Percentiles rank a stretch among this genome's conserved stretches.
These are phyloP conservation scores for Hyparrhenia diplandra DNA, from an alignment of 176 grass and related monocot species.

Conservation along the genomic window DNA sequence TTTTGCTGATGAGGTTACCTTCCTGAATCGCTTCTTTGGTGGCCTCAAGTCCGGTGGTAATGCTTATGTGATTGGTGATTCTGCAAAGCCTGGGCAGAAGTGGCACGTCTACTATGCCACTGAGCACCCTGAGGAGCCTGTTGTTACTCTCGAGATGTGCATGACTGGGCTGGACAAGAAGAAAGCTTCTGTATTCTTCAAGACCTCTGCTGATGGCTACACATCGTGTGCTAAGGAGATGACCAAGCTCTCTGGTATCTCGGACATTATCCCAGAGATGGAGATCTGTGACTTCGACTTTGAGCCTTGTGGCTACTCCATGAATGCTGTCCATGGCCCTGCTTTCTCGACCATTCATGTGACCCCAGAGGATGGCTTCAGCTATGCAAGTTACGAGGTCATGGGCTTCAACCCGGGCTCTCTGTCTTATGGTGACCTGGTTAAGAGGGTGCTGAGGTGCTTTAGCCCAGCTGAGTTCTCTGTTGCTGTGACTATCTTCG, in stretches of 20 bases:
- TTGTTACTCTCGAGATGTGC: constrained; percentile 54
- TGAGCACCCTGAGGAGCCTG: constrained; percentile 29
- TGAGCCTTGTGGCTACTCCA: constrained; percentile 55
- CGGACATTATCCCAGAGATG: constrained; percentile 46
- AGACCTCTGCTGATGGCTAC: constrained; percentile 38
- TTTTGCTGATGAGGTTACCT: constrained; percentile 45
- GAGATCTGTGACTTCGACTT: constrained; percentile 52
- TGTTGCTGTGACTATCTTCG: constrained; percentile 43
- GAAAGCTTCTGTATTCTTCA: constrained; percentile 49
- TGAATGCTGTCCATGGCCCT: constrained; percentile 42
- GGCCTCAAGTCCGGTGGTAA: constrained; percentile 42
- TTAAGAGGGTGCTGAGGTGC: constrained; percentile 47
- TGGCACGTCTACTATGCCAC: constrained; percentile 54
- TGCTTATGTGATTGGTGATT: constrained; percentile 45
- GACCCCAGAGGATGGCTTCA: constrained; percentile 52
- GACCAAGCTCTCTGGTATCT: constrained; percentile 56
- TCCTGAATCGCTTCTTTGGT: constrained; percentile 40
- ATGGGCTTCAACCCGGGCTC: constrained; percentile 40
- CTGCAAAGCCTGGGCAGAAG: constrained; percentile 30
- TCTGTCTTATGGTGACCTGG: constrained; percentile 12
- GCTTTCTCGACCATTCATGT: constrained; percentile 56
- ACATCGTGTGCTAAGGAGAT: constrained; percentile 34
- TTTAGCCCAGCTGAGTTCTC: constrained; percentile 44
- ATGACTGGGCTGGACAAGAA: constrained; percentile 43
- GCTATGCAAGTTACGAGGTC: constrained; percentile 55